Percentiles rank a stretch among this genome's conserved stretches.
Conservation (phyloP, 139 green algal species). For the Dunaliella primolecta region DNA sequence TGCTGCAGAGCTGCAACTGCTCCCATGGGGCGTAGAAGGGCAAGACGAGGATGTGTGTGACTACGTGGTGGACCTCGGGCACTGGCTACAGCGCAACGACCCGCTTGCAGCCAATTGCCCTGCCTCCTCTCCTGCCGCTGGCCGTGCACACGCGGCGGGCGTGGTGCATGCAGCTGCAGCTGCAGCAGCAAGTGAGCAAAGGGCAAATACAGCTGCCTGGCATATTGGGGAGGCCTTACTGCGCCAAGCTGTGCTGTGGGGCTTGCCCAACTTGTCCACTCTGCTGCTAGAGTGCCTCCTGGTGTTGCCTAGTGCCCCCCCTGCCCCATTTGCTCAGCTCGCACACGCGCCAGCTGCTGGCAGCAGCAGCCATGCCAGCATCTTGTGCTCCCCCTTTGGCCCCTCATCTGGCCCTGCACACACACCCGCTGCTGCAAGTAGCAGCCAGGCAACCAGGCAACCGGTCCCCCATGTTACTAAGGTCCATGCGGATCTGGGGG, state of each 20-base stretch:
- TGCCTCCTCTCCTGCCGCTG: no score
- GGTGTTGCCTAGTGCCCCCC: neutral
- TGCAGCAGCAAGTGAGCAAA: neutral
- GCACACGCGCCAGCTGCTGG: neutral
- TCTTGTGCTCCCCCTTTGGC: no score
- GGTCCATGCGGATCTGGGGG: neutral
- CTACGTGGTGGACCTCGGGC: neutral
- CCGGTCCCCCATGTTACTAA: no score
- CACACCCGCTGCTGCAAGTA: neutral
- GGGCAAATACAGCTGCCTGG: neutral
- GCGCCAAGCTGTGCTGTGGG: neutral
- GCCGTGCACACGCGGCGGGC: no score
- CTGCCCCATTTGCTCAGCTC: neutral
- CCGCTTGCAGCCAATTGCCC: no score
- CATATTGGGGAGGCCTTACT: neutral
- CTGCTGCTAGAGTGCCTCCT: neutral
- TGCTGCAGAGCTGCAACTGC: neutral
- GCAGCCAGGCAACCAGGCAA: neutral
- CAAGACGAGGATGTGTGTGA: neutral
- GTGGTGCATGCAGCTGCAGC: neutral
- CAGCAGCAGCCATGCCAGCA: neutral
- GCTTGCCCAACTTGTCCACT: neutral
- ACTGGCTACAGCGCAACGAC: neutral
- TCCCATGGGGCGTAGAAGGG: neutral
- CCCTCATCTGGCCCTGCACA: neutral